These are phyloP conservation scores for Ligustrum vulgare DNA, from an alignment of 257 asterid genomes.

Conservation along the genomic window DNA sequence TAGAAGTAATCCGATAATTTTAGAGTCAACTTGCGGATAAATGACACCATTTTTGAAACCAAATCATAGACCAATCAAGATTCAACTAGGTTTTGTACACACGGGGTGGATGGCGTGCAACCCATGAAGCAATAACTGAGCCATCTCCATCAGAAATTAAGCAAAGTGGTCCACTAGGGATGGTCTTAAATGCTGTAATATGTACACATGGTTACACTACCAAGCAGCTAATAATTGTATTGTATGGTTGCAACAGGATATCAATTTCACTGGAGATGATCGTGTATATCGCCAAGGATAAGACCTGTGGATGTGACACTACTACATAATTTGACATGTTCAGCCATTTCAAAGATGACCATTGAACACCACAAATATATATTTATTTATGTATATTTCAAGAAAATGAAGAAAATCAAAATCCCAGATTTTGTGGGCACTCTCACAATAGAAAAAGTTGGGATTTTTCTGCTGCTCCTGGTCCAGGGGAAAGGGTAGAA, in stretches of 20 bases:
- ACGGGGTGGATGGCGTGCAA: background rate
- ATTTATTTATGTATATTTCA: conserved; percentile 10
- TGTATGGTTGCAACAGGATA: conserved; percentile 63
- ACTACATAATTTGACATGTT: conserved; percentile 36
- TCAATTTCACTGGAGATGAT: conserved; percentile 63
- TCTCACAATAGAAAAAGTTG: conserved; percentile 17
- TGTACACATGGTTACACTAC: conserved; percentile 27
- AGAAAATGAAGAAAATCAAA: conserved; percentile 2
- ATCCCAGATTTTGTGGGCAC: conserved; percentile 65
- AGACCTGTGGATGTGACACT: conserved; percentile 67
- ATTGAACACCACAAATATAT: background rate
- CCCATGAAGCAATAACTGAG: conserved; percentile 4
- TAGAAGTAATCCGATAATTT: too few species aligned
- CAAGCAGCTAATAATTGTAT: conserved; percentile 29
- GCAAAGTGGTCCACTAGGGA: conserved; percentile 33
- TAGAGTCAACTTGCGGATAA: conserved; percentile 24
- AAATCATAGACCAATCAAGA: conserved; percentile 14
- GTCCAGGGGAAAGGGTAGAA: background rate
- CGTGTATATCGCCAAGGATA: conserved; percentile 70
- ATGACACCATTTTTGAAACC: conserved; percentile 22
- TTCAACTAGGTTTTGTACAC: conserved; percentile 16
- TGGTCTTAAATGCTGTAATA: conserved; percentile 26
- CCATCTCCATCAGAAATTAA: conserved; percentile 19
- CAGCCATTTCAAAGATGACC: conserved; percentile 24
- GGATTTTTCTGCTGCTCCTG: conserved; percentile 4